Percentiles rank a stretch among this genome's conserved stretches.
Evolutionary conservation across 352 stramenopile genomes (phyloP).

Genomic region (Globisporangium iwayamae): DNA sequence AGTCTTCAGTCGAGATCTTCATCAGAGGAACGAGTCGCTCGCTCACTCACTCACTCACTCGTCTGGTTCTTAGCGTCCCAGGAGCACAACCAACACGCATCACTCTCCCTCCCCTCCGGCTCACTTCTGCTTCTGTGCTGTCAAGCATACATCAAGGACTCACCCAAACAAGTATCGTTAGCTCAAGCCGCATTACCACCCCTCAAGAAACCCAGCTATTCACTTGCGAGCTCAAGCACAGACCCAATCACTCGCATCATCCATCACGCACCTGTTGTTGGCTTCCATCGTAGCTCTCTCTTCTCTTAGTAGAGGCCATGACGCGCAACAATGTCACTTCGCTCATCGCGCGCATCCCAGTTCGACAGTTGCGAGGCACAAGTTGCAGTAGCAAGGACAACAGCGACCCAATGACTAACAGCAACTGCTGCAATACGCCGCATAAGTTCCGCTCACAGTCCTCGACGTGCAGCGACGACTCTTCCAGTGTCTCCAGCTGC

Average conservation of each 20-base stretch:
- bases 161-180: not conserved
- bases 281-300: too few relatives aligned
- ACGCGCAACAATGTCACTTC: not conserved
- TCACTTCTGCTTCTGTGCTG: not conserved
- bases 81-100: not conserved
- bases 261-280: too few relatives aligned
- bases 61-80: too few relatives aligned
- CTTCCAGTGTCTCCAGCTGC: conserved; percentile 27
- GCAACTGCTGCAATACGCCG: not conserved
- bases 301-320: not conserved
- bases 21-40: too few relatives aligned
- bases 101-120: not conserved
- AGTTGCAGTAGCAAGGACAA: not conserved
- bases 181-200: too few relatives aligned
- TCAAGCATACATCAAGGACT: not conserved
- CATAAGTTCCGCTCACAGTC: conserved; percentile 4
- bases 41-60: too few relatives aligned
- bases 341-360: not conserved
- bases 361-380: not conserved
- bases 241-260: too few relatives aligned
- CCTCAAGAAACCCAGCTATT: too few relatives aligned
- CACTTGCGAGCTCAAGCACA: too few relatives aligned
- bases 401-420: not conserved
- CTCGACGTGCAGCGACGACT: not conserved
- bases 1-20: not conserved